Conservation (phyloP, 306 rosid genomes). For the Quercus mongolica region DNA sequence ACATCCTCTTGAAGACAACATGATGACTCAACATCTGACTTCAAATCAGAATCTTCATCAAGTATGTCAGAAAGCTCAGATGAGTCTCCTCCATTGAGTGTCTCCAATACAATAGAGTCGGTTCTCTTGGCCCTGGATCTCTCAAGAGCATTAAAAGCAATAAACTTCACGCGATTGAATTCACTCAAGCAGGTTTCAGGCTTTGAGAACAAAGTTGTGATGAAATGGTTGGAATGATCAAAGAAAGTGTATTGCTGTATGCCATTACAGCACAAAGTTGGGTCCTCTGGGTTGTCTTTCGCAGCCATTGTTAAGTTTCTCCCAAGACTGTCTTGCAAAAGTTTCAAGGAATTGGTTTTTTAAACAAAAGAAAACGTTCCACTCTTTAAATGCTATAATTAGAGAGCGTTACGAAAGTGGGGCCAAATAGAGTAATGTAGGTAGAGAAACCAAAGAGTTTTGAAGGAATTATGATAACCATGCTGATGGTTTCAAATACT, state of each 20-base stretch:
- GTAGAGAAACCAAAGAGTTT: too few relatives aligned
- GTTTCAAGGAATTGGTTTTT: too few relatives aligned
- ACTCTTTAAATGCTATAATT: too few relatives aligned
- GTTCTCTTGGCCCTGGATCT: too few relatives aligned
- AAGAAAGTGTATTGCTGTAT: not conserved
- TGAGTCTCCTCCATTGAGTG: conserved; percentile 4
- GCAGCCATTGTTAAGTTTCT: conserved; percentile 16
- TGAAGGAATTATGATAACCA: too few relatives aligned
- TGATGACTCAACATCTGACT: not conserved
- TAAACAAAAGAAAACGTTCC: too few relatives aligned
- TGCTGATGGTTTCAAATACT: too few relatives aligned
- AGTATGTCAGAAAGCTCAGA: not conserved
- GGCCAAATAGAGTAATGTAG: too few relatives aligned
- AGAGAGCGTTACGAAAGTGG: too few relatives aligned
- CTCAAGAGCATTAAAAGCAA: too few relatives aligned
- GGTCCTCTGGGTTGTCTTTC: conserved; percentile 16
- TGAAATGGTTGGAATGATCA: conserved; percentile 11
- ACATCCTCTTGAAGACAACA: not conserved
- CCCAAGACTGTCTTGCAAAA: too few relatives aligned
- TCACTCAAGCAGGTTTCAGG: not conserved
- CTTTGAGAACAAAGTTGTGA: not conserved
- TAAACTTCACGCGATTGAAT: conserved; percentile 1
- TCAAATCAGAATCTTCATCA: conserved; percentile 11
- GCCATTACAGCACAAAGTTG: not conserved
- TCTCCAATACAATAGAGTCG: too few relatives aligned